Base-by-base conservation (phyloP, 306 rosid genomes). In the Cucurbita argyrosperma region DNA sequence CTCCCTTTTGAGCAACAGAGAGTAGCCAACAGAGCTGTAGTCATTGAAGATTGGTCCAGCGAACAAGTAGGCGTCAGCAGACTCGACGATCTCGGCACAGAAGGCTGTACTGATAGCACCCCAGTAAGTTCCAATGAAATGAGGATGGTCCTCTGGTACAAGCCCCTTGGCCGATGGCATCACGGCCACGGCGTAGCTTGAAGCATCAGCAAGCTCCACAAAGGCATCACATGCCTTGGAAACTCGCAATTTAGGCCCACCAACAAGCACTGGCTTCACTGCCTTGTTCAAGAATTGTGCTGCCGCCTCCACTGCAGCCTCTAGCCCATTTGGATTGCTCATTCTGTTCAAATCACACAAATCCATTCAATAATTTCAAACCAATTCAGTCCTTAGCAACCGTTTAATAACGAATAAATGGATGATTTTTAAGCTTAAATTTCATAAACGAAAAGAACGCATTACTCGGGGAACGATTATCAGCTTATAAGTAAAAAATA, bases 101-200 rank as follows among this genome's bases (percentile, higher is more conserved):
- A 87, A 87, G 10, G 89, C 61, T 1, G 92, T 83, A 14, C 92
- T 87, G 10, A 87, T 81, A 2, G 92, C 92, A 45, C 92, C 92
- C 92, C 92, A 87, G 71, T 74, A 87, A 26, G 92, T 87, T 59
- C 92, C 92, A 13, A 87, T 82, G 86, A 87, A 87, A 54, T 80
- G 88, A 1, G 83, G 80, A 23, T 87, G 92, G 67, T 83, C 9
- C 72, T 87, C 92, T 7, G 88, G 88, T 13, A 85, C 82, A 10
- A 76, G 74, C 35, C 92, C 92, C 71, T 87, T 87, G 4, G 89
- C 92, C 5, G 88, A 83, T 78, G 92, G 92, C 92, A 85, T 85
- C n/a, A 83, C 86, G 7, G 88, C 66, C 71, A 13, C 23, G 30
- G 92, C 79, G 71, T 82, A 85, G 7, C 88, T 89, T 75, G 80